phyloP scores from a whole-genome alignment of 129 eudicot species.

The Flaveria ramosissima region DNA sequence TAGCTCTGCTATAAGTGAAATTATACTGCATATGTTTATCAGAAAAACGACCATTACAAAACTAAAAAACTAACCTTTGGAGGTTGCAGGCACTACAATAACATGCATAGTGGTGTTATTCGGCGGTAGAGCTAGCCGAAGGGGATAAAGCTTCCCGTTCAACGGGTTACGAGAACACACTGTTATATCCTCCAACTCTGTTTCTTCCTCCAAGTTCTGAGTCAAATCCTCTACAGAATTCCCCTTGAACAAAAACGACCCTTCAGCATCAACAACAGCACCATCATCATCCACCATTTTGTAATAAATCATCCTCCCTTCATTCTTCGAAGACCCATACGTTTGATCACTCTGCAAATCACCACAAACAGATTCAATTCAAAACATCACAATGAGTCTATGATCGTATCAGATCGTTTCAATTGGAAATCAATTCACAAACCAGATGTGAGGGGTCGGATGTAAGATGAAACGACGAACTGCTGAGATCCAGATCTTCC shows the following conservation, averaged over 20 bases:
- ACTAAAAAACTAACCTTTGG: conserved; percentile 54
- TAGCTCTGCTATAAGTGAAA: too few relatives aligned
- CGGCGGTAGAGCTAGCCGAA: conserved; percentile 80
- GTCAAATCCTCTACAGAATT: conserved; percentile 57
- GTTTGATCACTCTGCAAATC: conserved; percentile 40
- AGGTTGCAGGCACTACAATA: conserved; percentile 70
- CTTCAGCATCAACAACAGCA: conserved; percentile 48
- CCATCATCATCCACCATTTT: conserved; percentile 72
- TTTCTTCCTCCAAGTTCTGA: conserved; percentile 75
- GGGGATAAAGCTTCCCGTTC: conserved; percentile 80
- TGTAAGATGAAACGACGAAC: conserved; percentile 44
- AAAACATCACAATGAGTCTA: background rate
- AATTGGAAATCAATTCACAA: conserved; percentile 8
- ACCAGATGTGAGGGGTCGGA: conserved; percentile 38
- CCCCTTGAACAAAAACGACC: conserved; percentile 65
- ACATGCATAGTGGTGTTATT: conserved; percentile 71
- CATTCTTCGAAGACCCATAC: conserved; percentile 45
- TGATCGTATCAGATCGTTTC: background rate
- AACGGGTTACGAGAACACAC: conserved; percentile 67
- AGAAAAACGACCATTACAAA: background rate
- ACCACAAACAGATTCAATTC: background rate
- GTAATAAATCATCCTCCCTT: conserved; percentile 70
- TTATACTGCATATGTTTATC: background rate
- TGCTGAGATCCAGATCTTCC: conserved; percentile 38
- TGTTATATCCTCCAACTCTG: conserved; percentile 57